Evolutionary conservation across 495 filamentous ascomycete genomes (phyloP).

Genomic region (Annulohypoxylon nitens): DNA sequence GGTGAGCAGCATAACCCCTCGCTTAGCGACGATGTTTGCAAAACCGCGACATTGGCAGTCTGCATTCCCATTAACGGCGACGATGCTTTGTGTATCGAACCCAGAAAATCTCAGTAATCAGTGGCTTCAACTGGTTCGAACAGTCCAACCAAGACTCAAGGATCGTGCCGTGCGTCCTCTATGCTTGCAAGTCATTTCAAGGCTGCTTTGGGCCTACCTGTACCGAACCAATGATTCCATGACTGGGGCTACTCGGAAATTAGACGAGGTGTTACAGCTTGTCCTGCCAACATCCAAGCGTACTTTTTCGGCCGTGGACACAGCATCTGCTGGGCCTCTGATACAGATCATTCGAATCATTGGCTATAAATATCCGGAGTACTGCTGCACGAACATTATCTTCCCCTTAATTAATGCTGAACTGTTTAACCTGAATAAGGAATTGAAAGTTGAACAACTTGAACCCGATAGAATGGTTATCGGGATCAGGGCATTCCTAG

Average conservation of each 20-base stretch:
- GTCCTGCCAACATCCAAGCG: conserved; percentile 83
- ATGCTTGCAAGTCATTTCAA: conserved; percentile 88
- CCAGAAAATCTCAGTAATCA: conserved; percentile 84
- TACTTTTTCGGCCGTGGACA: conserved; percentile 82
- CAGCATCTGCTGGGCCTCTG: conserved; percentile 84
- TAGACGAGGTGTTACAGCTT: conserved; percentile 87
- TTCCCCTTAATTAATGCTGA: conserved; percentile 96
- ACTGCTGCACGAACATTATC: conserved; percentile 90
- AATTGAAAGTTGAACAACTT: conserved; percentile 89
- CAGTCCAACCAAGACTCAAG: conserved; percentile 81
- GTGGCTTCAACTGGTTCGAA: conserved; percentile 84
- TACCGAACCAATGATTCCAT: conserved; percentile 81
- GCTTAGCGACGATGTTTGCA: conserved; percentile 81
- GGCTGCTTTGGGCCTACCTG: conserved; percentile 96
- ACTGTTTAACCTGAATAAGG: conserved; percentile 79
- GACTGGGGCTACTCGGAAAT: conserved; percentile 76
- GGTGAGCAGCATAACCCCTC: conserved; percentile 77
- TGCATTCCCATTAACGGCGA: conserved; percentile 85
- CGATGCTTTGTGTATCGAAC: conserved; percentile 87
- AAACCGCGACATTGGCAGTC: conserved; percentile 93
- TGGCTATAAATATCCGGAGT: conserved; percentile 91
- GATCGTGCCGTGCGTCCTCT: conserved; percentile 83
- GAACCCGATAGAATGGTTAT: conserved; percentile 97
- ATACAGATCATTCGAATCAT: conserved; percentile 96
- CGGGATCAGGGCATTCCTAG: conserved; percentile 92